Base-by-base conservation (phyloP, 768 basidiomycete species). In the Coprinopsis sp. region DNA sequence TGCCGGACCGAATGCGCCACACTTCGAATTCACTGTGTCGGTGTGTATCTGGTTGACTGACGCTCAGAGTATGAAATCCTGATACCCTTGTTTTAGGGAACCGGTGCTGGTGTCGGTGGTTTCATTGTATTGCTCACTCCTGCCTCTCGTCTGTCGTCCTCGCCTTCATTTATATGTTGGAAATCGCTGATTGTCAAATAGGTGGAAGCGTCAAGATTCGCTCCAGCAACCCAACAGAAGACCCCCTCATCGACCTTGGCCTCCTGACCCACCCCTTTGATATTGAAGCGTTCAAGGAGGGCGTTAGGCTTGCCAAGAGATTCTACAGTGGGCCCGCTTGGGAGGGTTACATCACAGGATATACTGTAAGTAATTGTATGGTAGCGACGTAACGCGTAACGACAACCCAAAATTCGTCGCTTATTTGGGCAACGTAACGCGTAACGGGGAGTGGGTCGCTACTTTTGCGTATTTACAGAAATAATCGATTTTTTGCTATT, bases 61-160 rank as follows among this genome's bases (percentile, higher is more conserved):
- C n/a, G n/a, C n/a, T n/a, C n/a, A n/a, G n/a, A n/a, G n/a, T n/a
- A n/a, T n/a, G n/a, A n/a, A 8, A 23, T 39, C 8, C 37, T 39
- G 12, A 6, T 8, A 12, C 4, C 14, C 30, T 18, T 45, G 13
- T 52, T 55, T 19, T 49, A 52, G 16, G 28, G 52, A 18, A 54
- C 37, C 13, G 55, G 60, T 31, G 52, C 55, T 40, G 60, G 56
- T 43, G 34, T 64, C 13, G 51, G 53, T 14, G 44, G 56, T 27
- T 31, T 49, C 3, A 50, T 55, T 3, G 51, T 47, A 21, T 49
- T 66, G n/a, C 52, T 62, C 4, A 58, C 61, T 6, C 64, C 67
- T 5, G 37, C 51, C 22, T 60, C 64, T 16, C 60, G 64, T 61
- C 16, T 7, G 40, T 19, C 28, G 14, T 11, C 4, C 16, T 39